Percentiles rank a stretch among this genome's conserved stretches.
These are phyloP conservation scores for Cutaneotrichosporon curvatum DNA, from an alignment of 1,284 basidiomycete genomes.

Conservation along the genomic window DNA sequence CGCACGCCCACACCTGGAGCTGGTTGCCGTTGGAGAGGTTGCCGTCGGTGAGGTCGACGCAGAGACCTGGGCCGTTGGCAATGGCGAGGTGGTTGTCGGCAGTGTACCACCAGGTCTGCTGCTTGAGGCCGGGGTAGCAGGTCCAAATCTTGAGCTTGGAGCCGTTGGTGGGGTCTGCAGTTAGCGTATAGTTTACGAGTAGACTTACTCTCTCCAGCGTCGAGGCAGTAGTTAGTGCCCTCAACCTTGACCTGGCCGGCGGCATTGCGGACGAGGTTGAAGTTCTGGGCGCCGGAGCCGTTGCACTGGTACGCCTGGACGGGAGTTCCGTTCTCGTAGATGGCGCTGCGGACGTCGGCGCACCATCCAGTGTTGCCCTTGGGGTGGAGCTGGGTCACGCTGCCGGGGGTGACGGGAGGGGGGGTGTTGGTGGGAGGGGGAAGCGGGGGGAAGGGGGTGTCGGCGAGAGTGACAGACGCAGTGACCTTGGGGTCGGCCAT, in stretches of 20 bases:
- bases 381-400: slow-evolving; percentile 11
- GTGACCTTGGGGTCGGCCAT: slow-evolving; percentile 32
- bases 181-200: slow-evolving; percentile 4
- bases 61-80: slow-evolving; percentile 8
- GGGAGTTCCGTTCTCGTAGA: slow-evolving; percentile 16
- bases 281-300: slow-evolving; percentile 13
- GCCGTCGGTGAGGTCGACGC: slow-evolving; percentile 24
- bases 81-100: slow-evolving; percentile 10
- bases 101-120: slow-evolving; percentile 15
- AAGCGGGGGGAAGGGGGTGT: background rate
- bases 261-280: slow-evolving; percentile 6
- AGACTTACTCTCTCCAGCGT: slow-evolving; percentile 18
- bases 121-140: slow-evolving; percentile 7
- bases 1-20: slow-evolving; percentile 23
- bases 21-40: slow-evolving; percentile 10
- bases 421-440: background rate
- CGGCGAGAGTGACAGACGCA: slow-evolving; percentile 19
- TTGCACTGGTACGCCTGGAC: slow-evolving; percentile 18
- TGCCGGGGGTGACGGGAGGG: background rate
- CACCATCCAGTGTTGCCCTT: slow-evolving; percentile 11
- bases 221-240: slow-evolving; percentile 20
- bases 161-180: slow-evolving; percentile 19
- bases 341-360: slow-evolving; percentile 11
- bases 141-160: slow-evolving; percentile 26
- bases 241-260: slow-evolving; percentile 1